Conservation (phyloP, 495 filamentous ascomycete genomes). For the Daldinia vernicosa region DNA sequence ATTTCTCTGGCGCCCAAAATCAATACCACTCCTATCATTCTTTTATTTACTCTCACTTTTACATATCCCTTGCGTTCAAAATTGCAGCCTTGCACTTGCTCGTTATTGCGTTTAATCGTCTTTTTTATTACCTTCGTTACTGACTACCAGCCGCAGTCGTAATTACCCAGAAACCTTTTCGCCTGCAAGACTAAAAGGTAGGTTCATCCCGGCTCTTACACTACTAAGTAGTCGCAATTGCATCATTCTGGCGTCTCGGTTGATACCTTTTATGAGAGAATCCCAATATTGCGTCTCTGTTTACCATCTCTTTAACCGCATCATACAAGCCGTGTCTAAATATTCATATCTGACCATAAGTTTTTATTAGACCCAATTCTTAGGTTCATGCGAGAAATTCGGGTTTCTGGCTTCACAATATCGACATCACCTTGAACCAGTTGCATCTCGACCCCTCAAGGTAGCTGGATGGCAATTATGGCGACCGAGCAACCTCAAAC, state of each 20-base stretch:
- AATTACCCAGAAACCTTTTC: background rate
- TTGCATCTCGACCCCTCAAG: background rate
- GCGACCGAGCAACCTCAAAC: conserved; percentile 44
- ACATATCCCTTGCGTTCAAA: background rate
- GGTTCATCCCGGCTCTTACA: background rate
- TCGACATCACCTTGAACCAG: background rate
- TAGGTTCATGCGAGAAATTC: background rate
- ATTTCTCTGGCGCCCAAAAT: background rate
- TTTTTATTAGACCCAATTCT: background rate
- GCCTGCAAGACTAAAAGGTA: background rate
- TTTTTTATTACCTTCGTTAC: background rate
- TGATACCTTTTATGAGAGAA: background rate
- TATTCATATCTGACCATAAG: conserved; percentile 9
- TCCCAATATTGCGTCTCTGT: background rate
- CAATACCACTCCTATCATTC: background rate
- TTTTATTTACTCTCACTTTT: background rate
- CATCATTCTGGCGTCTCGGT: background rate
- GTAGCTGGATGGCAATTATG: conserved; percentile 44
- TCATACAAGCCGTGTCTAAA: background rate
- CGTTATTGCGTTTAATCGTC: background rate
- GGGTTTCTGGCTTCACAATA: background rate
- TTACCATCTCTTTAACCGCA: background rate
- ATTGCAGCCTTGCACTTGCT: background rate
- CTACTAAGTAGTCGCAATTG: background rate
- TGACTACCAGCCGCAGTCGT: conserved; percentile 11